A percentile compares a stretch with the other conserved stretches of the same genome.
These are phyloP conservation scores for Apocynum venetum DNA, from an alignment of 257 asterid species.

Conservation along the genomic window DNA sequence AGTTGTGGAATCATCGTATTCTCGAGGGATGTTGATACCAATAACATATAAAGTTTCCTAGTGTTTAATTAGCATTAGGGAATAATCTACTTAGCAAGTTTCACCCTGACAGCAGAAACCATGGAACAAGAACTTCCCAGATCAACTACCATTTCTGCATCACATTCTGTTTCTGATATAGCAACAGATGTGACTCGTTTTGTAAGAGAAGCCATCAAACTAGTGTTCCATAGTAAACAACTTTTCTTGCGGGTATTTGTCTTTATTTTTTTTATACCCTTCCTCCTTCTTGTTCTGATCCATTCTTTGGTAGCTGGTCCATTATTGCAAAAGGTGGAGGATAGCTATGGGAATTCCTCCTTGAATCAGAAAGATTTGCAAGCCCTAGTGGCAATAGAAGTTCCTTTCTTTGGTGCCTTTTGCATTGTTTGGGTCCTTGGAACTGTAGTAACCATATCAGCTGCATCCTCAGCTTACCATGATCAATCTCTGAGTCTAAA, in stretches of 20 bases:
- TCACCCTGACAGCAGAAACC: no score
- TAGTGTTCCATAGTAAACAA: background rate
- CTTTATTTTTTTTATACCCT: background rate
- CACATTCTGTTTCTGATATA: no score
- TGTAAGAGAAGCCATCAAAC: background rate
- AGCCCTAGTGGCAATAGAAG: background rate
- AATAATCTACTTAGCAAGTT: no score
- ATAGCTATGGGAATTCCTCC: background rate
- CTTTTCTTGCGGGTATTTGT: background rate
- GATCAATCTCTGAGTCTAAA: background rate
- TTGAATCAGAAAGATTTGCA: background rate
- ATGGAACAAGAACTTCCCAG: no score
- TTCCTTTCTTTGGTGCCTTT: conserved; percentile 4
- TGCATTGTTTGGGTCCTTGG: background rate
- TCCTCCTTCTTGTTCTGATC: background rate
- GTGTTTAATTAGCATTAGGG: no score
- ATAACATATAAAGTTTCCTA: no score
- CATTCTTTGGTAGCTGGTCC: background rate
- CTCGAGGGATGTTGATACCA: no score
- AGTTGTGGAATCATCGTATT: no score
- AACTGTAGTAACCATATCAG: background rate
- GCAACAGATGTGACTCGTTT: no score
- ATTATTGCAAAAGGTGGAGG: conserved; percentile 3
- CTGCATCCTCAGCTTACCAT: background rate
- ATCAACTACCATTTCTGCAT: no score